Conservation (phyloP, 2,329 filamentous ascomycete species). For the Arthrobotrys sphaeroides region DNA sequence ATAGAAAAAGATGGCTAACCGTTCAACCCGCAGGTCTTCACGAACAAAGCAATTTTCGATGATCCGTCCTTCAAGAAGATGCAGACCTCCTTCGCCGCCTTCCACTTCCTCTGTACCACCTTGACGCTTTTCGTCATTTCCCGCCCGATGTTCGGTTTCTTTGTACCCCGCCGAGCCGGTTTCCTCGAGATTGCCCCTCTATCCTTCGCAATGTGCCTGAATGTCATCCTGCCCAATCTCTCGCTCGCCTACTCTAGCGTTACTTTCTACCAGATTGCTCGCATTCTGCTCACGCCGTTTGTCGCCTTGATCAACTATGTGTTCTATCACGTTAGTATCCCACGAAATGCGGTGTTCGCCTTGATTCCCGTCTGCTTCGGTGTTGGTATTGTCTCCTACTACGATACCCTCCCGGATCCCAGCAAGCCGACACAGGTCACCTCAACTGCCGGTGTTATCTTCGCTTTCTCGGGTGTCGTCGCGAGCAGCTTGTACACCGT, state of each 20-base stretch:
- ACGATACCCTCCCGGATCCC: slow-evolving; percentile 68
- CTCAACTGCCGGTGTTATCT: slow-evolving; percentile 69
- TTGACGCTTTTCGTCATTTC: slow-evolving; percentile 72
- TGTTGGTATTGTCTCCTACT: slow-evolving; percentile 74
- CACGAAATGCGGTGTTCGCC: slow-evolving; percentile 66
- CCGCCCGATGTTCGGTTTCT: slow-evolving; percentile 69
- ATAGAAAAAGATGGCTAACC: neutral
- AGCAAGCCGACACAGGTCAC: slow-evolving; percentile 68
- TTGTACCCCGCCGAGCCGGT: slow-evolving; percentile 68
- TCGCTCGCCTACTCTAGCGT: slow-evolving; percentile 74
- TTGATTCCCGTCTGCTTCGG: slow-evolving; percentile 71
- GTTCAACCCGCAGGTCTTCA: slow-evolving; percentile 68
- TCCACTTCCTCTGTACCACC: slow-evolving; percentile 75
- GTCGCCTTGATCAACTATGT: slow-evolving; percentile 73
- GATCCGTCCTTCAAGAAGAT: slow-evolving; percentile 70
- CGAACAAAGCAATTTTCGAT: slow-evolving; percentile 75
- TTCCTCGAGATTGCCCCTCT: slow-evolving; percentile 71
- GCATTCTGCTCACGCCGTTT: slow-evolving; percentile 73
- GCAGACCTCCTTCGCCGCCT: slow-evolving; percentile 73
- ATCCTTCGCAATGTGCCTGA: slow-evolving; percentile 73
- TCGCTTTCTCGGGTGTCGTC: slow-evolving; percentile 72
- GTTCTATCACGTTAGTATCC: slow-evolving; percentile 69
- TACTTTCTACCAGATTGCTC: slow-evolving; percentile 75
- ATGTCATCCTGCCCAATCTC: slow-evolving; percentile 75
- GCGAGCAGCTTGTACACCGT: slow-evolving; percentile 75